Evolutionary conservation across 2,329 filamentous ascomycete genomes (phyloP), one percentile per base, ranked within the genome.

Genomic region (Trichoderma afroharzianum): DNA sequence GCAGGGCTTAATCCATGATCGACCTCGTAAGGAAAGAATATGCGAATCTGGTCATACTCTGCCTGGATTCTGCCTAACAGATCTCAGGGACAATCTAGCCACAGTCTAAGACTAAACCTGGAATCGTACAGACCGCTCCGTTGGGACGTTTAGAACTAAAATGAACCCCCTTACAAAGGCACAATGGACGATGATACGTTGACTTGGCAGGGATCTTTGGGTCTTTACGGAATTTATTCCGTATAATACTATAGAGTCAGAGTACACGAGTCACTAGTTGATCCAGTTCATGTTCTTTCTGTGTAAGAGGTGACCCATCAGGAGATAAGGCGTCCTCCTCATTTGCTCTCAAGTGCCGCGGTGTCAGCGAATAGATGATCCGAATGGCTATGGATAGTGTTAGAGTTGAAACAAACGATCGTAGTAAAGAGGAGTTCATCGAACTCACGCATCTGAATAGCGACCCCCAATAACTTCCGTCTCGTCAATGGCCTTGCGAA

Each of bases 401-500:
- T 32, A 33, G 58, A 30, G 33, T 39, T 47, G 24, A 62, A n/a
- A 24, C 14, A 24, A 30, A 18, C 18, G 14, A 39, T n/a, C 18
- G 3, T 12, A 7, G 3, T 3, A 1, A 30, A 12, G 24, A 18
- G 1, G 3, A 6, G 3, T 3, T 18, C 14, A 15, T 36, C 33
- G 15, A 21, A 73, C 67, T 68, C 62, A 75, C 72, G 30, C 55
- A 2, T 32, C 59, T 6, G 76, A 67, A 36, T 79, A 76, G 15
- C 78, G 73, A 5, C 75, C 75, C 1, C 80, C 79, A 14, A 73
- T 62, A 21, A 80, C 68, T 33, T 77, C 75, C 15, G 77, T 77
- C 32, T 77, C 77, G 7, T 73, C 32, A 9, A 79, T 78, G 21
- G 77, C 57, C 28, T 72, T 73, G 28, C 82, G 76, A 63, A 85